Evolutionary conservation across 345 rosid genomes (phyloP).

Genomic region (Litchi chinensis): DNA sequence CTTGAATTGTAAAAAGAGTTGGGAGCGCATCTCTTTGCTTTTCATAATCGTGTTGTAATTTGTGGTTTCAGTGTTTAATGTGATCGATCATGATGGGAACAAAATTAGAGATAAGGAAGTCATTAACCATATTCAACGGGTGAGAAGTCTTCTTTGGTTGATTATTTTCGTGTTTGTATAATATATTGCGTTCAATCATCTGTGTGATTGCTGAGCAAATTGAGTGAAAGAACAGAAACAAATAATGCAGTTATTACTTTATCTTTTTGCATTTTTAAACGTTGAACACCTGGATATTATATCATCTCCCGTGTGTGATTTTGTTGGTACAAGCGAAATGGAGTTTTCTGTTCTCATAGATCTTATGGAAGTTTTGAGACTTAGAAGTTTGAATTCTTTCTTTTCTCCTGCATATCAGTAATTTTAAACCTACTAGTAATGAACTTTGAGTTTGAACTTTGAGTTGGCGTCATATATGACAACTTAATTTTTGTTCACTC

Average conservation of each 20-base stretch:
- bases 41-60: conserved; percentile 2
- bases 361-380: background rate
- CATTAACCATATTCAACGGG: conserved; percentile 62
- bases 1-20: conserved; percentile 12
- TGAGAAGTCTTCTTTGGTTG: conserved; percentile 26
- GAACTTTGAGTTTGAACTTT: background rate
- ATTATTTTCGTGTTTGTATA: background rate
- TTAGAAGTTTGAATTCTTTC: background rate
- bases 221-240: background rate
- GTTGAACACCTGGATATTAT: background rate
- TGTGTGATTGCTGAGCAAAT: background rate
- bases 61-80: conserved; percentile 74
- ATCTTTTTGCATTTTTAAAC: background rate
- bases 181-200: background rate
- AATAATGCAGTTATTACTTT: background rate
- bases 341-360: background rate
- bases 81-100: conserved; percentile 61
- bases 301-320: background rate
- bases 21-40: conserved; percentile 4
- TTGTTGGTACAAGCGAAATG: background rate
- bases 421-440: background rate
- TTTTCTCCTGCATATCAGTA: background rate
- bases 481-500: too few relatives aligned
- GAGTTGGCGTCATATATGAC: background rate
- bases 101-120: conserved; percentile 68